These are phyloP conservation scores for Yamadazyma dushanensis DNA, from an alignment of 1,139 yeast genomes.

Conservation along the genomic window DNA sequence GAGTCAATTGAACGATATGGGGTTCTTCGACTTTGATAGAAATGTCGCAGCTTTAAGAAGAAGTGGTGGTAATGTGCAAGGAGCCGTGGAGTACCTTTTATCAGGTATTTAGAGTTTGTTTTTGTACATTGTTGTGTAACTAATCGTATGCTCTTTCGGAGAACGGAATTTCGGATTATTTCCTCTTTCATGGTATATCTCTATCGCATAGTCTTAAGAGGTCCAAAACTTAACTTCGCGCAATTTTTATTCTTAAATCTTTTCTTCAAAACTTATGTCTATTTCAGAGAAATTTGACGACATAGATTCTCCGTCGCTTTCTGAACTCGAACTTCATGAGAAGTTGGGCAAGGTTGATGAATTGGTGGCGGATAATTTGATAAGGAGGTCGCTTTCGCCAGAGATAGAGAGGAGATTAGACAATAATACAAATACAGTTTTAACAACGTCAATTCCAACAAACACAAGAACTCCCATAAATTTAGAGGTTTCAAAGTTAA, in stretches of 20 bases:
- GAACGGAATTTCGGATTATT: too few relatives aligned
- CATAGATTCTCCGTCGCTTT: neutral
- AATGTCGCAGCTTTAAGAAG: conserved; percentile 90
- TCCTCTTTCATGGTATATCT: too few relatives aligned
- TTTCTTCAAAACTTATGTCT: too few relatives aligned
- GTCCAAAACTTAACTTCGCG: too few relatives aligned
- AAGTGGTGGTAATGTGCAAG: conserved; percentile 96
- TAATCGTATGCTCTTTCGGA: too few relatives aligned
- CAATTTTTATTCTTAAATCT: too few relatives aligned
- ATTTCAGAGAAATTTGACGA: too few relatives aligned
- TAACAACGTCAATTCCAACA: conserved; percentile 5
- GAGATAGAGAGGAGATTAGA: conserved; percentile 2
- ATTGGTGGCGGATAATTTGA: conserved; percentile 2
- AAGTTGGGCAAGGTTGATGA: conserved; percentile 2
- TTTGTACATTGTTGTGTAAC: too few relatives aligned
- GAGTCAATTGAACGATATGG: conserved; percentile 94
- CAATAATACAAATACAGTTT: conserved; percentile 1
- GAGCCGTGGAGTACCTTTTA: conserved; percentile 87
- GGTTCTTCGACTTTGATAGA: conserved; percentile 89
- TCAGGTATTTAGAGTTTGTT: neutral
- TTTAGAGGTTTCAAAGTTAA: conserved; percentile 32
- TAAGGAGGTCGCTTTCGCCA: conserved; percentile 3
- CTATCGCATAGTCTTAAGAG: too few relatives aligned
- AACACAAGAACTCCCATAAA: conserved; percentile 29
- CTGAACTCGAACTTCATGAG: conserved; percentile 1